Conservation (phyloP, 2,329 filamentous ascomycete genomes). For the Whalleya microplaca region DNA sequence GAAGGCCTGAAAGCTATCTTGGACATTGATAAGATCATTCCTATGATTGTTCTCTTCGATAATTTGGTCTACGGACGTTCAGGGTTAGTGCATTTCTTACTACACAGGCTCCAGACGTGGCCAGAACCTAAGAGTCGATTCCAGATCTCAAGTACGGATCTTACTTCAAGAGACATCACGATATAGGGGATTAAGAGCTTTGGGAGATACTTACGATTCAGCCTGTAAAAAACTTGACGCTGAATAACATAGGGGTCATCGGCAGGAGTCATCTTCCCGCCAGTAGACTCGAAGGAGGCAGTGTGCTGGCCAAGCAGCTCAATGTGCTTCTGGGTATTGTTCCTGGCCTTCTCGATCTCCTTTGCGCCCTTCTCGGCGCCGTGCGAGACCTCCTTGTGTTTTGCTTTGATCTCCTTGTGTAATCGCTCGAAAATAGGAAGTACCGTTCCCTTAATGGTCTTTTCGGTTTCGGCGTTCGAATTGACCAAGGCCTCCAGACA, state of each 20-base stretch:
- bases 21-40: conserved; percentile 88
- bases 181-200: neutral
- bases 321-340: conserved; percentile 90
- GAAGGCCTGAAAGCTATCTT: conserved; percentile 85
- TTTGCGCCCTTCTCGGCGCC: conserved; percentile 86
- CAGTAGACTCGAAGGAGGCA: conserved; percentile 75
- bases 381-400: conserved; percentile 83
- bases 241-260: conserved; percentile 90
- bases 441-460: conserved; percentile 83
- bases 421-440: conserved; percentile 87
- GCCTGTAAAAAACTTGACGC: conserved; percentile 78
- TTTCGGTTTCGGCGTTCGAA: conserved; percentile 87
- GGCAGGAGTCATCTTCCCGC: conserved; percentile 68
- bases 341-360: conserved; percentile 86
- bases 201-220: conserved; percentile 53
- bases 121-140: neutral
- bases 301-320: conserved; percentile 89
- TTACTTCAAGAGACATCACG: neutral
- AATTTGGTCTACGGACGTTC: conserved; percentile 68
- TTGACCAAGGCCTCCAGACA: conserved; percentile 73
- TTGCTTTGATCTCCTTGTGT: conserved; percentile 96
- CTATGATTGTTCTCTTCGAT: conserved; percentile 95
- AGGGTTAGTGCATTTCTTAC: neutral
- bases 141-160: neutral
- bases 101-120: neutral